Percentiles rank a stretch among this genome's conserved stretches.
phyloP scores from a whole-genome alignment of 768 basidiomycete species.

The Rhizopogon sp. region DNA sequence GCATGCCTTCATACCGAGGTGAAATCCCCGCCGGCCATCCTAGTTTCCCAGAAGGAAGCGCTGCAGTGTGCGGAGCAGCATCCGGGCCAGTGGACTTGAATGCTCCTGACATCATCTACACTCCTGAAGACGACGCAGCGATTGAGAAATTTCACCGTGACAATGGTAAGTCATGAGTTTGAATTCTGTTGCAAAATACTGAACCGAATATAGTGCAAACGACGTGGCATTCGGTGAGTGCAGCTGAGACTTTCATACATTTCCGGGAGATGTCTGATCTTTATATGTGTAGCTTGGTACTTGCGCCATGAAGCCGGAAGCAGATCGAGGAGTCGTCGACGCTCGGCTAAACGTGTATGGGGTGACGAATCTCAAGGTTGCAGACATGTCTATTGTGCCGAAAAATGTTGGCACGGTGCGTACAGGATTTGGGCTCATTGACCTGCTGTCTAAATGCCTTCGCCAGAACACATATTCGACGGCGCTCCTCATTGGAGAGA shows the following conservation, averaged over 20 bases:
- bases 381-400: slow-evolving; percentile 42
- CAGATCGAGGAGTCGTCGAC: slow-evolving; percentile 59
- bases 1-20: slow-evolving; percentile 39
- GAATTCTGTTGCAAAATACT: background rate
- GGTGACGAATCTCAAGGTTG: slow-evolving; percentile 51
- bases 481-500: slow-evolving; percentile 22
- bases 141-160: too few species aligned
- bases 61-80: slow-evolving; percentile 18
- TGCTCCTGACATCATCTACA: background rate
- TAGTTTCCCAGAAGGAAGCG: slow-evolving; percentile 14
- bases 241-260: background rate
- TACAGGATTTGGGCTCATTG: background rate
- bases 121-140: background rate
- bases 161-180: too few species aligned
- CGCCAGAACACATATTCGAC: slow-evolving; percentile 19
- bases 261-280: background rate
- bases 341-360: slow-evolving; percentile 60
- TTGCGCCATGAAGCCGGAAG: slow-evolving; percentile 61
- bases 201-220: slow-evolving; percentile 17
- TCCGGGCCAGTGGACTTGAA: slow-evolving; percentile 17
- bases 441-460: background rate
- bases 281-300: slow-evolving; percentile 45
- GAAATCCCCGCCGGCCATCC: slow-evolving; percentile 18
- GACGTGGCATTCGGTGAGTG: slow-evolving; percentile 28
- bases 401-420: slow-evolving; percentile 31